Evolutionary conservation across 805 yeast genomes (phyloP).

Genomic region (Metschnikowia lochheadii): DNA sequence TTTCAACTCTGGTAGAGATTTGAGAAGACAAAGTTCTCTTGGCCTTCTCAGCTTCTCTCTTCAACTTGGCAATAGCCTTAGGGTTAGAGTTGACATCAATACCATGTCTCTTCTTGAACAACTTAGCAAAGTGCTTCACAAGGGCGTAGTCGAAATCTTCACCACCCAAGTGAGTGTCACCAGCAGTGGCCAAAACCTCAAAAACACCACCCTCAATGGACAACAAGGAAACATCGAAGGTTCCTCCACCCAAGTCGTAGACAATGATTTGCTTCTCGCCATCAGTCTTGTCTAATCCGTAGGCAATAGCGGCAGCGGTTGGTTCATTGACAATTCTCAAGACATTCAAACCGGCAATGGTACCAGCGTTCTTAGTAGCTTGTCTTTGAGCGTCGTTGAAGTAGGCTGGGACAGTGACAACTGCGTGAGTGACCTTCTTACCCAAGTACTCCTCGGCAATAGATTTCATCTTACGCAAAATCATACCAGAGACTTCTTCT

Average conservation of each 20-base stretch:
- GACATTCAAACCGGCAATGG: slow-evolving; percentile 20
- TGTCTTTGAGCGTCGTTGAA: slow-evolving; percentile 23
- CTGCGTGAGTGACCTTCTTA: slow-evolving; percentile 21
- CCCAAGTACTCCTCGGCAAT: slow-evolving; percentile 22
- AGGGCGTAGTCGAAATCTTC: slow-evolving; percentile 21
- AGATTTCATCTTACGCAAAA: slow-evolving; percentile 77
- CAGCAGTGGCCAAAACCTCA: slow-evolving; percentile 38
- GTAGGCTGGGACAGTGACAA: slow-evolving; percentile 22
- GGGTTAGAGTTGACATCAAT: slow-evolving; percentile 17
- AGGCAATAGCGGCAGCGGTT: slow-evolving; percentile 25
- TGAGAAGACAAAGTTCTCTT: slow-evolving; percentile 22
- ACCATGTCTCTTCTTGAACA: slow-evolving; percentile 19
- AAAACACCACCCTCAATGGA: slow-evolving; percentile 21
- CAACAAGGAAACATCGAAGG: slow-evolving; percentile 23
- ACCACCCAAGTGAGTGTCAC: slow-evolving; percentile 24
- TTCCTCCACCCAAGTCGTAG: slow-evolving; percentile 24
- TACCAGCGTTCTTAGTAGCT: slow-evolving; percentile 22
- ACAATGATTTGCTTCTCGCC: slow-evolving; percentile 20
- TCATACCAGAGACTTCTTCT: slow-evolving; percentile 94
- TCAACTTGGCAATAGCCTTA: slow-evolving; percentile 21
- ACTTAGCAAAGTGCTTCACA: slow-evolving; percentile 18
- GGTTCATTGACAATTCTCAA: slow-evolving; percentile 23
- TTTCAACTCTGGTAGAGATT: slow-evolving; percentile 18
- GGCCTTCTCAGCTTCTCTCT: slow-evolving; percentile 23
- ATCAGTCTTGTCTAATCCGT: slow-evolving; percentile 26